Base-by-base conservation (phyloP, 2,329 filamentous ascomycete genomes). In the Phaeophleospora eucalypticola region DNA sequence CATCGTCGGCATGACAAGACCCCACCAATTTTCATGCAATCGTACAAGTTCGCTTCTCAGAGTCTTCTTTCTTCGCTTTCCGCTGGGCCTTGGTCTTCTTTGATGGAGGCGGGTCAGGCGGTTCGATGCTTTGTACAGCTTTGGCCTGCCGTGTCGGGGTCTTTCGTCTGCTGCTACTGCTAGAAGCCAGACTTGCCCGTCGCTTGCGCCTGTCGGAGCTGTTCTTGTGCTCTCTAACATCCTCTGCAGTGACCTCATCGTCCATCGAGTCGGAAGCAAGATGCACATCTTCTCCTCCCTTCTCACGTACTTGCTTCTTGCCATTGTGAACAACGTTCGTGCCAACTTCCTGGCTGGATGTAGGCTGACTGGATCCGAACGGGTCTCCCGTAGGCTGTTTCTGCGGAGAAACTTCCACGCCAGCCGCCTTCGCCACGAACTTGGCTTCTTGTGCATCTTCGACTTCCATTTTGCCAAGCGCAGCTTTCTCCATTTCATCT, bases 401-500 rank as follows among this genome's bases (percentile, higher is more conserved):
- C 36, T 48, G 39, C 4, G 49, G 42, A 14, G 38, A 24, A n/a
- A 50, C 34, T 12, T 46, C 48, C 10, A 44, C 42, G 19, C 47
- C 54, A 16, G 48, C 58, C 41, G 59, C 59, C 40, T 47, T 45
- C 32, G 42, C 51, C 2, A 59, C 58, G 41, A 64, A 64, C 41
- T 57, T 58, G 41, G 27, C 37, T 46, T 64, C 63, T 21, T 48
- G 24, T 20, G 45, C 46, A 48, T 64, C 63, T n/a, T 46, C 46
- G 43, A 64, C 36, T 32, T 70, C 73, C 47, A 86, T 78, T 36
- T 79, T 68, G 1, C 79, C 76, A 48, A 78, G 73, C 41, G 79
- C 68, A 2, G 83, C 82, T 24, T 79, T 80, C 41, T 63, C 67
- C 56, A 76, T 70, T 66, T 86, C 63, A 37, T 78, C 75, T 19